Evolutionary conservation across 176 grass and related monocot genomes (phyloP), one percentile per base, ranked within the genome.

Genomic region (Oryza coarctata): DNA sequence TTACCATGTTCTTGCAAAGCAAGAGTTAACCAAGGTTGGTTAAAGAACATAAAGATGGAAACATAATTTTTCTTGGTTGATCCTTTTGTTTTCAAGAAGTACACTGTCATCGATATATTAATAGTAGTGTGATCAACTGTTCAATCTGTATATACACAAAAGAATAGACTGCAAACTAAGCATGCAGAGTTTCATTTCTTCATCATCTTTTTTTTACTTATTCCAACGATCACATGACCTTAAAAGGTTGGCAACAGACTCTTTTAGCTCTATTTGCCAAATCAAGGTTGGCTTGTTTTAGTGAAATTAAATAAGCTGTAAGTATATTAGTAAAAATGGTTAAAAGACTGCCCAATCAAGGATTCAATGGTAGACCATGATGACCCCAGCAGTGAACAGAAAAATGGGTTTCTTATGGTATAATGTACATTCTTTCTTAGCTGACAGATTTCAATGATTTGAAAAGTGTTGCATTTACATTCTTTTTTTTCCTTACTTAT

Each of bases 11-110:
- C 93, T 99, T 86, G 91, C 89, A 63, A 95, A 92, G 70, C 89
- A 99, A 93, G 96, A 95, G 70, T 82, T 95, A 80, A 99, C 96
- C 61, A 95, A 99, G 96, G 93, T 99, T 67, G 36, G 85, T 83
- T 45, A 65, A 78, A 80, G 68, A 27, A 86, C 57, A 50, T 25
- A 77, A 79, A 90, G 72, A 32, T 70, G 44, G 41, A 52, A 72
- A 36, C 26, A 40, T 57, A 83, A 82, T 76, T 70, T 70, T 30
- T 60, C 17, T 63, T 60, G 25, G 33, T 31, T 61, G 47, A 45
- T 88, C 12, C 57, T 80, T 69, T 47, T 23, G 52, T 70, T 22
- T 15, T 28, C 4, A 20, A 49, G 38, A 34, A 74, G 25, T 87
- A 39, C 39, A 32, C 33, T 62, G 43, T 70, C 17, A 39, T 45